Evolutionary conservation across 176 grass and related monocot species (phyloP).

Genomic region (Saccharum spontaneum): DNA sequence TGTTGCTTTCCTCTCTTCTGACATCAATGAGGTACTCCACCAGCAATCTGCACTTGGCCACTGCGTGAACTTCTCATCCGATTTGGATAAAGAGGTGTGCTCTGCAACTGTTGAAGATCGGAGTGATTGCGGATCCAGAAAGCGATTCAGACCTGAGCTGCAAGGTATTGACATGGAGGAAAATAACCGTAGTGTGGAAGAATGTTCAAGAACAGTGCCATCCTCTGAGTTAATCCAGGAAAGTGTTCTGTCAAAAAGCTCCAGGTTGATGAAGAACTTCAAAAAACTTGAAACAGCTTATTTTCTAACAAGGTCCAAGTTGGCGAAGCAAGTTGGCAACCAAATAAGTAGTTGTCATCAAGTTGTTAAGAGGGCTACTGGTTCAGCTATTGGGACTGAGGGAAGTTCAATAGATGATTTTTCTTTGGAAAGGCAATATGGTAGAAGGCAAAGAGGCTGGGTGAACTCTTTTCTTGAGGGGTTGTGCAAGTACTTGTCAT

Average conservation of each 20-base stretch:
- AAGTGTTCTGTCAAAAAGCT: slow-evolving; percentile 80
- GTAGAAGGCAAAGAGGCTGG: slow-evolving; percentile 63
- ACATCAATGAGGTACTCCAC: slow-evolving; percentile 72
- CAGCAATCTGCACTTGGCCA: slow-evolving; percentile 59
- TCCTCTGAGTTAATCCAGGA: slow-evolving; percentile 55
- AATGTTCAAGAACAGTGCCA: slow-evolving; percentile 55
- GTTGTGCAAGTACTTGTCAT: slow-evolving; percentile 88
- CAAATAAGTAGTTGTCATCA: slow-evolving; percentile 33
- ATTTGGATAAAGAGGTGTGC: slow-evolving; percentile 69
- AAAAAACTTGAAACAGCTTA: slow-evolving; percentile 93
- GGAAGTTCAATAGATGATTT: slow-evolving; percentile 84
- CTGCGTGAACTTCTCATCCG: slow-evolving; percentile 27
- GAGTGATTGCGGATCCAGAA: slow-evolving; percentile 67
- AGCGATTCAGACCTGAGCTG: slow-evolving; percentile 64
- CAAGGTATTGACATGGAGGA: slow-evolving; percentile 51
- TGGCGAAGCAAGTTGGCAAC: slow-evolving; percentile 52
- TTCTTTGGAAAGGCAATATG: slow-evolving; percentile 54
- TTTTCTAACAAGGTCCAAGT: slow-evolving; percentile 69
- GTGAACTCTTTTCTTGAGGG: slow-evolving; percentile 90
- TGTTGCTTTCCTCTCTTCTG: slow-evolving; percentile 81
- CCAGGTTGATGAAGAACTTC: slow-evolving; percentile 94
- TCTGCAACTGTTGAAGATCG: slow-evolving; percentile 57
- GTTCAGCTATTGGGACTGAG: slow-evolving; percentile 56
- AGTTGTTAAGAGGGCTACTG: slow-evolving; percentile 42
- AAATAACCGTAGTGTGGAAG: slow-evolving; percentile 41